phyloP scores from a whole-genome alignment of 495 filamentous ascomycete genomes.

The Penicillium paradoxum region DNA sequence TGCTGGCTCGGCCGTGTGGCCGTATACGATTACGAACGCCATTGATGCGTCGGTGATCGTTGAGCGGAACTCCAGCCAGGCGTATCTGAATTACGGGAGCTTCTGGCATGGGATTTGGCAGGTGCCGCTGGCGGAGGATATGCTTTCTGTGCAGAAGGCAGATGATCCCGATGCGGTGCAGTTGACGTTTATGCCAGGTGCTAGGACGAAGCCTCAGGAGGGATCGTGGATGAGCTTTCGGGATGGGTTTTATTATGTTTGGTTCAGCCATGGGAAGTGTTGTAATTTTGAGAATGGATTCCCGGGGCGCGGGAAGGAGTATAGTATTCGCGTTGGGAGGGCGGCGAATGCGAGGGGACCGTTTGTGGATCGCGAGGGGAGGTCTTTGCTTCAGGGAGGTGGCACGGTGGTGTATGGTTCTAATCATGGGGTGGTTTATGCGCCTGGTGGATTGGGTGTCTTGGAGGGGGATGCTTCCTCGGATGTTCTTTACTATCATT shows the following conservation, averaged over 20 bases:
- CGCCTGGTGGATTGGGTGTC: slow-evolving; percentile 42
- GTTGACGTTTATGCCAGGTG: slow-evolving; percentile 31
- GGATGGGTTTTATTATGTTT: slow-evolving; percentile 61
- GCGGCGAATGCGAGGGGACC: slow-evolving; percentile 35
- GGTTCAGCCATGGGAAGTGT: slow-evolving; percentile 65
- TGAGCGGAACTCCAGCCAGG: slow-evolving; percentile 37
- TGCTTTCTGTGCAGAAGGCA: slow-evolving; percentile 34
- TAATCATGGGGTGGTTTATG: slow-evolving; percentile 43
- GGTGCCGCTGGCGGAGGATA: slow-evolving; percentile 47
- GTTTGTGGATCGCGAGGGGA: slow-evolving; percentile 36
- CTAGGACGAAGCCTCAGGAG: slow-evolving; percentile 49
- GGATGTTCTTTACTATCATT: slow-evolving; percentile 49
- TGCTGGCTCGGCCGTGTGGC: slow-evolving; percentile 39
- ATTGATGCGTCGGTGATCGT: slow-evolving; percentile 64
- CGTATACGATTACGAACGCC: slow-evolving; percentile 58
- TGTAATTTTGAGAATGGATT: slow-evolving; percentile 50
- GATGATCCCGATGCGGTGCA: slow-evolving; percentile 45
- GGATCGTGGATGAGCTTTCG: slow-evolving; percentile 56
- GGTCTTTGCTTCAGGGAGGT: slow-evolving; percentile 31
- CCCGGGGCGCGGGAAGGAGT: slow-evolving; percentile 57
- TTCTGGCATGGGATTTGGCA: slow-evolving; percentile 73
- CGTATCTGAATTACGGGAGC: slow-evolving; percentile 61
- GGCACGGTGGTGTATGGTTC: slow-evolving; percentile 43
- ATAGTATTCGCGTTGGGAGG: slow-evolving; percentile 46
- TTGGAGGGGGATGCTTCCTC: slow-evolving; percentile 25